These are phyloP conservation scores for Plasmodium cynomolgi DNA, from an alignment of 169 alveolate species.

Conservation along the genomic window DNA sequence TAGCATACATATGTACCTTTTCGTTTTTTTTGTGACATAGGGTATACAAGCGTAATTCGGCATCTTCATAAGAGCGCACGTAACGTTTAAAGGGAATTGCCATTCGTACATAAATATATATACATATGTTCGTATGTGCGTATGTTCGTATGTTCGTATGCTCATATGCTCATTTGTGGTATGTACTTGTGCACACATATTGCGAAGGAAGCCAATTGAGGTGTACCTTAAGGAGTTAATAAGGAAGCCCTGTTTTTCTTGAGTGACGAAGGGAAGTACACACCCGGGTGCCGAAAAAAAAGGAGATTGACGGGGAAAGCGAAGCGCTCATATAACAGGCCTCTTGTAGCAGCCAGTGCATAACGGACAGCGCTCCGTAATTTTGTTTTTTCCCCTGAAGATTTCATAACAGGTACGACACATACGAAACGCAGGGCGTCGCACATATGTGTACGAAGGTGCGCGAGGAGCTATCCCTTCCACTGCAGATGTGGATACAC, in stretches of 20 bases:
- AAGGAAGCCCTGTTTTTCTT: not conserved
- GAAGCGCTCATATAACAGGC: not conserved
- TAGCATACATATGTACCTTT: not conserved
- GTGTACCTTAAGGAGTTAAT: not conserved
- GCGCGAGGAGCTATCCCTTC: not conserved
- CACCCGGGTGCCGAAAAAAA: not conserved
- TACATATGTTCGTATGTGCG: not conserved
- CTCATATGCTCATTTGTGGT: not conserved
- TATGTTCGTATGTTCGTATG: too few species aligned
- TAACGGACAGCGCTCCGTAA: not conserved
- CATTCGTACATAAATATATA: not conserved
- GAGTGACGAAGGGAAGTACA: not conserved
- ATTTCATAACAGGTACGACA: not conserved
- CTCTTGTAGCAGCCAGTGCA: not conserved
- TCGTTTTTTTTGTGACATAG: not conserved
- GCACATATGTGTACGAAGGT: not conserved
- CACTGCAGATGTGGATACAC: not conserved
- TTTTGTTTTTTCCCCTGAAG: not conserved
- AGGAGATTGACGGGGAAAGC: not conserved
- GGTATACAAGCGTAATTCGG: not conserved
- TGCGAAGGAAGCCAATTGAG: not conserved
- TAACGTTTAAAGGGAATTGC: not conserved
- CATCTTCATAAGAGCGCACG: constrained; percentile 4
- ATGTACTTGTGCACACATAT: not conserved
- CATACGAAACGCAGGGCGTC: not conserved